Base-by-base conservation (phyloP, 805 yeast species). In the Starmerella khaoyaiensis region DNA sequence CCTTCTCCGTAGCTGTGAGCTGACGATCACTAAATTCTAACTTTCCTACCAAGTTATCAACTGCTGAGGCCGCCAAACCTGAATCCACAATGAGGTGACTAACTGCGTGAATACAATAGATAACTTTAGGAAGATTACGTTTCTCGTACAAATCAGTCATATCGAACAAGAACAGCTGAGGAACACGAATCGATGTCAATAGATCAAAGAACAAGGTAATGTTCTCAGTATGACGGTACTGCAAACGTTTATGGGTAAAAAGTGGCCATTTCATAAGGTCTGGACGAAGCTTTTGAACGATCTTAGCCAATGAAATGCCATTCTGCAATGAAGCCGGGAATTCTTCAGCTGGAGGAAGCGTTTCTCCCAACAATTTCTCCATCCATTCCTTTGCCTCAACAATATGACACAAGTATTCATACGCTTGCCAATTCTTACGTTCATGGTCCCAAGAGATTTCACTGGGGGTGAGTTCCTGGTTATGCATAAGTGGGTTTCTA, bases 181-280 rank as follows among this genome's bases (percentile, higher is more conserved):
- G 98, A 47, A 90, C 74, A 20, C 72, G 75, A 42, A 83, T 67
- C 41, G 64, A 70, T 39, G 72, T 76, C 21, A 83, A 63, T 39
- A 87, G 70, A 15, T 50, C 46, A 55, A 87, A 77, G 56, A 87
- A 86, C 17, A 74, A 65, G 50, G 83, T 82, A 53, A 90, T 87
- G 55, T 90, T 90, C 54, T 90, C 96, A 0, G 94, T 82, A 56
- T 83, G 94, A 44, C 79, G 74, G 63, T 82, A 90, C 55, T 83
- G 86, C 27, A 86, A 65, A 46, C 64, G 79, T 48, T 68, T 69
- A 33, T 72, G 72, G 50, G 70, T 61, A 25, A 73, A 74, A 12
- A 67, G 63, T 8, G 50, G 50, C 55, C 71, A 57, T 47, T 64
- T 62, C 33, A 74, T 74, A 36, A 70, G 61, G 0, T 71, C 67